phyloP scores from a whole-genome alignment of 257 asterid species.

The Anisodus tanguticus region DNA sequence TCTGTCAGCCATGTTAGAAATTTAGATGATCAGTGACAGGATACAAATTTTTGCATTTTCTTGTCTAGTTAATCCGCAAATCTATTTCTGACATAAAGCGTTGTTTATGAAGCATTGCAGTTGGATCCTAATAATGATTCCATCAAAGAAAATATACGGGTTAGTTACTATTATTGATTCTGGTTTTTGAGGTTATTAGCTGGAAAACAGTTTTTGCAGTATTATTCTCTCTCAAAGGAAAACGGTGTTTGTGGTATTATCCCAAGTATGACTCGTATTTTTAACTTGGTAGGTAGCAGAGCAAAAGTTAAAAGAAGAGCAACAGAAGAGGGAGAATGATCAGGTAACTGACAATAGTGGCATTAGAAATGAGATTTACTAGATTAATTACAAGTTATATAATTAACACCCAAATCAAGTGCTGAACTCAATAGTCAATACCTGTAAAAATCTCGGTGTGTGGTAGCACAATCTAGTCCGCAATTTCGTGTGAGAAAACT shows the following conservation, averaged over 20 bases:
- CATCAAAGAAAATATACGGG: conserved; percentile 79
- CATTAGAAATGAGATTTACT: conserved; percentile 2
- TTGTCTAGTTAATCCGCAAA: conserved; percentile 26
- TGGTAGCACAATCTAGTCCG: not conserved
- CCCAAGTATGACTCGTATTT: not conserved
- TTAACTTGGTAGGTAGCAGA: conserved; percentile 64
- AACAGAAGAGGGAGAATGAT: conserved; percentile 52
- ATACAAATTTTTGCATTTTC: conserved; percentile 10
- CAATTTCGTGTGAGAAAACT: not conserved
- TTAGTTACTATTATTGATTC: conserved; percentile 43
- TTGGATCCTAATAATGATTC: conserved; percentile 75
- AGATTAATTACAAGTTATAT: not conserved
- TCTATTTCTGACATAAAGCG: not conserved
- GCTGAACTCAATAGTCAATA: not conserved
- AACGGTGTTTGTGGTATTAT: conserved; percentile 16
- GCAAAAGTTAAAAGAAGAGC: conserved; percentile 65
- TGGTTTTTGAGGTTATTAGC: conserved; percentile 22
- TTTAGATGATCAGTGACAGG: not conserved
- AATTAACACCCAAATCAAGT: conserved; percentile 1
- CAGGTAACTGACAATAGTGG: conserved; percentile 51
- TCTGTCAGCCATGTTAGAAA: conserved; percentile 9
- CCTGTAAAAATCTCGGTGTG: not conserved
- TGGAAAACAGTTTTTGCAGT: conserved; percentile 9
- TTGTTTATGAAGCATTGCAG: conserved; percentile 68
- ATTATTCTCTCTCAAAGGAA: no score